These are phyloP conservation scores for Rhododendron griersonianum DNA, from an alignment of 148 eudicot genomes.

Conservation along the genomic window DNA sequence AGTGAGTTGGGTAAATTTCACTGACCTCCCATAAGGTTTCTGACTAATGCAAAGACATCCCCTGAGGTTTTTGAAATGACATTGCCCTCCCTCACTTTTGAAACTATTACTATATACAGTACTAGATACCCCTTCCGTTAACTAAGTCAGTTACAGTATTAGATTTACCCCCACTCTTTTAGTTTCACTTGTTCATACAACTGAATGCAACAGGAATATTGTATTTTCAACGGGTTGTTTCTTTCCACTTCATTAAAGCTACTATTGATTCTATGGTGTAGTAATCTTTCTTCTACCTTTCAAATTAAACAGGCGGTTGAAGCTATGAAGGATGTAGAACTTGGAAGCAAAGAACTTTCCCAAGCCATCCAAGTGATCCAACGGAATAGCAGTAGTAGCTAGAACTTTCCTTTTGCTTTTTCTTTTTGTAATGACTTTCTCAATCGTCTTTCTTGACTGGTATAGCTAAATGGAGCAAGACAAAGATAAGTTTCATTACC, in stretches of 20 bases:
- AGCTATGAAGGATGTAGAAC: slow-evolving; percentile 80
- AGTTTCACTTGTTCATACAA: not conserved
- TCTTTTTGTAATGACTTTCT: slow-evolving; percentile 68
- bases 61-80: not conserved
- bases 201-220: not conserved
- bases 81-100: not conserved
- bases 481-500: not conserved
- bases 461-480: slow-evolving; percentile 42
- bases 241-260: not conserved
- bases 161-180: not conserved
- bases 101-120: not conserved
- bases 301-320: slow-evolving; percentile 65
- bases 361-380: slow-evolving; percentile 92
- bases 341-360: slow-evolving; percentile 80
- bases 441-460: slow-evolving; percentile 90
- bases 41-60: not conserved
- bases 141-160: not conserved
- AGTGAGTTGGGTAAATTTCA: not conserved
- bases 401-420: slow-evolving; percentile 79
- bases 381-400: slow-evolving; percentile 72
- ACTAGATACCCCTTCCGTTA: not conserved
- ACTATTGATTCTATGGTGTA: not conserved
- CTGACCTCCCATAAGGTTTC: not conserved
- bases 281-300: not conserved
- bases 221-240: not conserved